A percentile compares a stretch with the other conserved stretches of the same genome.
These are phyloP conservation scores for Fusarium chlamydosporum DNA, from an alignment of 2,329 filamentous ascomycete genomes.

Conservation along the genomic window DNA sequence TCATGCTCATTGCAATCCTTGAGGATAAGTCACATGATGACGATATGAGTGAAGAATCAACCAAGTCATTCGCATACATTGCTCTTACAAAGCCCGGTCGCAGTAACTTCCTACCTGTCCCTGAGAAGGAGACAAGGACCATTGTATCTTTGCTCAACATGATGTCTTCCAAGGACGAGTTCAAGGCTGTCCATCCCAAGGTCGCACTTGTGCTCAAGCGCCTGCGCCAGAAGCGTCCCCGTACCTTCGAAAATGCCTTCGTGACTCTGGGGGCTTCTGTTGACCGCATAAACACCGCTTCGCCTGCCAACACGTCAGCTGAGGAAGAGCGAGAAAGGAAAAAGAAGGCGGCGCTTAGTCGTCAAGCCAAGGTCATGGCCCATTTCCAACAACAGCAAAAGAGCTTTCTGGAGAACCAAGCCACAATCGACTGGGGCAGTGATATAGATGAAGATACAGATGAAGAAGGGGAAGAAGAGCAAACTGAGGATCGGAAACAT, in stretches of 20 bases:
- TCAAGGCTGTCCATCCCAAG: slow-evolving; percentile 86
- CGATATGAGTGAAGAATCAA: slow-evolving; percentile 61
- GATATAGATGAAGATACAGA: slow-evolving; percentile 82
- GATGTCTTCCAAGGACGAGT: slow-evolving; percentile 77
- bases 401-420: slow-evolving; percentile 91
- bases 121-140: slow-evolving; percentile 67
- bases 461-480: slow-evolving; percentile 75
- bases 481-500: slow-evolving; percentile 73
- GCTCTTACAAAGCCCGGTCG: slow-evolving; percentile 75
- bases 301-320: slow-evolving; percentile 77
- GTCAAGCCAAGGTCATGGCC: slow-evolving; percentile 95
- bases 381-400: slow-evolving; percentile 98
- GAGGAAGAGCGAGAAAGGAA: slow-evolving; percentile 84
- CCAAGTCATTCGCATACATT: slow-evolving; percentile 78
- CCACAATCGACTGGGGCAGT: slow-evolving; percentile 85
- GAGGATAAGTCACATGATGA: slow-evolving; percentile 79
- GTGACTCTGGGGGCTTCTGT: slow-evolving; percentile 74
- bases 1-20: slow-evolving; percentile 85
- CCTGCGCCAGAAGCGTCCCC: slow-evolving; percentile 85
- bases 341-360: slow-evolving; percentile 90
- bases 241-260: slow-evolving; percentile 78
- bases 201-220: slow-evolving; percentile 85
- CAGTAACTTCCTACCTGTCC: slow-evolving; percentile 71
- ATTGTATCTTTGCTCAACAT: slow-evolving; percentile 75
- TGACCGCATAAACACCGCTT: slow-evolving; percentile 84